Evolutionary conservation across 257 asterid species (phyloP).

Genomic region (Solanum dulcamara): DNA sequence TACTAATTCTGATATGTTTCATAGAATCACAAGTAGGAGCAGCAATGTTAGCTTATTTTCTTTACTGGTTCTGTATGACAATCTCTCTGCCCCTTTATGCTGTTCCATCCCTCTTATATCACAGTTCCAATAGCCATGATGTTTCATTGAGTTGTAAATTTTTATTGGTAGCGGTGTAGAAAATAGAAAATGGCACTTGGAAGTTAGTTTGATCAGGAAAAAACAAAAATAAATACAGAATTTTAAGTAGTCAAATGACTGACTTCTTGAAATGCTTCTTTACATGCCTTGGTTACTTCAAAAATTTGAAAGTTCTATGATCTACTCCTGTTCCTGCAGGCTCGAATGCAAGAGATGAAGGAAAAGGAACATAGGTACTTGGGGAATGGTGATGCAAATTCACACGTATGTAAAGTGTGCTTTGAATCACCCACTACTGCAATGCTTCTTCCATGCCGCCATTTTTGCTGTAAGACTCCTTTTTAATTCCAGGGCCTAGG

Average conservation of each 20-base stretch:
- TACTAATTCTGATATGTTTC: background rate
- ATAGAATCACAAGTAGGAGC: background rate
- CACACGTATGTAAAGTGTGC: slow-evolving; percentile 91
- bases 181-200: background rate
- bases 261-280: background rate
- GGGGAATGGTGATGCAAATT: slow-evolving; percentile 75
- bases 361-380: slow-evolving; percentile 69
- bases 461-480: slow-evolving; percentile 73
- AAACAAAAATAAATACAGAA: background rate
- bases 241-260: background rate
- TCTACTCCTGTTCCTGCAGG: slow-evolving; percentile 29
- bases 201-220: background rate
- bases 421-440: slow-evolving; percentile 88
- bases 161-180: background rate
- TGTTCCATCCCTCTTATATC: background rate
- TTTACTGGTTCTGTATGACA: background rate
- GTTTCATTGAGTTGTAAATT: background rate
- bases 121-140: background rate
- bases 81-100: background rate
- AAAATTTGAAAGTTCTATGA: background rate
- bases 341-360: slow-evolving; percentile 97
- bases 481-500: background rate
- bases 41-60: background rate
- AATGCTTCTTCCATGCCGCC: slow-evolving; percentile 99
- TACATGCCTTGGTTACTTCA: background rate